Percentiles rank a stretch among this genome's conserved stretches.
Evolutionary conservation across 768 basidiomycete genomes (phyloP).

Genomic region (Psilocybe tampanensis): DNA sequence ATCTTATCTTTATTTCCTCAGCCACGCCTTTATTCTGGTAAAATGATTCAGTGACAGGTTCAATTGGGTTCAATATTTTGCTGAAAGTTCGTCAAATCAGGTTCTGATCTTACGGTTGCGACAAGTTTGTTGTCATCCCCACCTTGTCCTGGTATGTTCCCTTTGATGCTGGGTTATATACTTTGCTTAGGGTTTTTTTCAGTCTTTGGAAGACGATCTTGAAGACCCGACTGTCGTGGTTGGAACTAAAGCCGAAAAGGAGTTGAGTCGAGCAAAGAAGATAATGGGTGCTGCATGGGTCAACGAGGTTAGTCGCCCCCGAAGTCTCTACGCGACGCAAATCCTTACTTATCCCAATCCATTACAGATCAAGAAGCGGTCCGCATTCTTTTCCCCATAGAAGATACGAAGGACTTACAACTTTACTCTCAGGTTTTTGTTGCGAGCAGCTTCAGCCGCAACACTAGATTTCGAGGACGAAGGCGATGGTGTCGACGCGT

Average conservation of each 20-base stretch:
- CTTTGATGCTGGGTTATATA: not conserved
- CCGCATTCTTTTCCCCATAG: too few relatives aligned
- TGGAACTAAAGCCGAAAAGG: slow-evolving; percentile 51
- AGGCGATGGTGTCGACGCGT: slow-evolving; percentile 40
- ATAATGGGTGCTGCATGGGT: slow-evolving; percentile 45
- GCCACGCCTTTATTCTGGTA: slow-evolving; percentile 52
- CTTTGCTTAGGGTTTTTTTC: not conserved
- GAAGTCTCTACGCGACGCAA: not conserved
- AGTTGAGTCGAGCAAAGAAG: slow-evolving; percentile 59
- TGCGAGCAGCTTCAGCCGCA: slow-evolving; percentile 47
- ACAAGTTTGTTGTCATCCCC: slow-evolving; percentile 74
- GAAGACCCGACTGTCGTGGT: slow-evolving; percentile 55
- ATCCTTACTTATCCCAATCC: not conserved
- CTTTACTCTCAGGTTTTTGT: slow-evolving; percentile 34
- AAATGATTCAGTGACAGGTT: not conserved
- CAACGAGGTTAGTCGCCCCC: slow-evolving; percentile 27
- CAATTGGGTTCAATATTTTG: not conserved
- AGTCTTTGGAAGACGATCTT: slow-evolving; percentile 40
- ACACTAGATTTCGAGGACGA: slow-evolving; percentile 50
- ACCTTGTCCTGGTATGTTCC: slow-evolving; percentile 60
- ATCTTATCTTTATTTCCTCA: slow-evolving; percentile 19
- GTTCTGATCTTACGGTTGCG: slow-evolving; percentile 77
- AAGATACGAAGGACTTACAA: not conserved
- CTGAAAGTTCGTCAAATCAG: slow-evolving; percentile 25
- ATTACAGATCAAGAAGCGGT: slow-evolving; percentile 40